Percentiles rank a stretch among this genome's conserved stretches.
Evolutionary conservation across 2,329 filamentous ascomycete genomes (phyloP).

Genomic region (Sporothrix luriei): DNA sequence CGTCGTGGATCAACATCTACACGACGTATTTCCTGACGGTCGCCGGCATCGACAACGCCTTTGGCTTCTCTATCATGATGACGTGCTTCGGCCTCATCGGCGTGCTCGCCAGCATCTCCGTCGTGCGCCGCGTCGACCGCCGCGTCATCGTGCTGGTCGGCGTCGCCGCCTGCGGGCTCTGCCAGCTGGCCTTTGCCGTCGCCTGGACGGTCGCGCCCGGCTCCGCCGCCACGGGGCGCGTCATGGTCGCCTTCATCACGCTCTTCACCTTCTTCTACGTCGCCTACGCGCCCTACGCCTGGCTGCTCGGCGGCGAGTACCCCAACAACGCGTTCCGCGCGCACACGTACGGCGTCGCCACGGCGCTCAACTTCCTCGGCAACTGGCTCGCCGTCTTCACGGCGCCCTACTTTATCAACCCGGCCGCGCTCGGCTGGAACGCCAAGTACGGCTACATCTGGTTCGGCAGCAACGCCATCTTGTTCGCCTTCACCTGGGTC

Average conservation of each 20-base stretch:
- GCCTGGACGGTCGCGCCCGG: slow-evolving; percentile 41
- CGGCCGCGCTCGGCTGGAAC: slow-evolving; percentile 45
- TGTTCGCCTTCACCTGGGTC: slow-evolving; percentile 48
- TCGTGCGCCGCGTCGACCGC: slow-evolving; percentile 41
- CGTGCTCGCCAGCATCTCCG: slow-evolving; percentile 41
- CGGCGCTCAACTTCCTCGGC: slow-evolving; percentile 47
- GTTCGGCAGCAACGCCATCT: slow-evolving; percentile 45
- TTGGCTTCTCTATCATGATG: slow-evolving; percentile 44
- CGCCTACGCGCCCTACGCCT: slow-evolving; percentile 45
- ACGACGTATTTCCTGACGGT: slow-evolving; percentile 43
- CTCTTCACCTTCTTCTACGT: slow-evolving; percentile 45
- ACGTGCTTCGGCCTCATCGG: slow-evolving; percentile 43
- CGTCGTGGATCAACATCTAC: slow-evolving; percentile 43
- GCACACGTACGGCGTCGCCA: slow-evolving; percentile 46
- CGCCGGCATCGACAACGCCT: slow-evolving; percentile 43
- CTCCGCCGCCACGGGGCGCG: slow-evolving; percentile 37
- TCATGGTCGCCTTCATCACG: slow-evolving; percentile 42
- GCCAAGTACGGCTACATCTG: slow-evolving; percentile 45
- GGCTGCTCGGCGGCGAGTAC: slow-evolving; percentile 47
- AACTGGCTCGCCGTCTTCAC: slow-evolving; percentile 47
- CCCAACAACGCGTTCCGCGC: slow-evolving; percentile 47
- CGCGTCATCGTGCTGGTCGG: slow-evolving; percentile 42
- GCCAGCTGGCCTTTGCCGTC: slow-evolving; percentile 43
- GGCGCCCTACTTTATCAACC: slow-evolving; percentile 50
- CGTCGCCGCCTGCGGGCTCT: slow-evolving; percentile 41